Evolutionary conservation across 331 rosid genomes (phyloP), one percentile per base, ranked within the genome.

Genomic region (Pyrus hybrid): DNA sequence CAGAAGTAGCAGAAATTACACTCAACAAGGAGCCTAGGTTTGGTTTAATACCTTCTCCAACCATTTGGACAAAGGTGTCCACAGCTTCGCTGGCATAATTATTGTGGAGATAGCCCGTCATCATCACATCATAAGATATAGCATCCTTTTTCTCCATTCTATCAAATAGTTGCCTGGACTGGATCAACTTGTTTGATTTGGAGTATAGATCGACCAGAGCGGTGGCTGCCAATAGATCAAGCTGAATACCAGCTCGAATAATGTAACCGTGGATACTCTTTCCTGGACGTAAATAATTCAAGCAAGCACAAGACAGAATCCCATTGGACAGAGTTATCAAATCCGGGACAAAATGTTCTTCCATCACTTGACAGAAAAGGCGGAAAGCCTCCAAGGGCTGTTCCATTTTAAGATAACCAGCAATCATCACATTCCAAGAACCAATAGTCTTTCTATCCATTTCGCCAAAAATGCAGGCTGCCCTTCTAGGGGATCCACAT

Each of bases 261-360:
- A 87, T 70, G 67, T 78, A 76, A 37, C 91, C 88, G 61, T 87
- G 87, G 53, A 85, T 85, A 79, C 88, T 87, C 87, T 70, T 78
- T 53, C 91, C 88, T 17, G 51, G 70, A 73, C 6, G 70, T 67
- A 82, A 70, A 80, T 62, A 76, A 61, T 67, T 83, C 75, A 85
- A 76, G 58, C 76, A 63, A 13, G 82, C 72, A 70, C 87, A 87
- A 63, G 81, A 76, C 67, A 78, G 33, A 78, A 87, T 47, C 65
- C 85, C 87, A 78, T 76, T 87, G 32, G 85, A 81, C 56, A 87
- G 62, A 63, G 91, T 85, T 53, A 87, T 68, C 85, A 87, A 60
- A 84, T 87, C 87, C 33, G 84, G 91, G 13, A 80, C 72, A 78
- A 78, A 29, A 21, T 80, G 66, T 78, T 74, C 80, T 43, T 21